Base-by-base conservation (phyloP, 768 basidiomycete species). In the Boletus patriciae region DNA sequence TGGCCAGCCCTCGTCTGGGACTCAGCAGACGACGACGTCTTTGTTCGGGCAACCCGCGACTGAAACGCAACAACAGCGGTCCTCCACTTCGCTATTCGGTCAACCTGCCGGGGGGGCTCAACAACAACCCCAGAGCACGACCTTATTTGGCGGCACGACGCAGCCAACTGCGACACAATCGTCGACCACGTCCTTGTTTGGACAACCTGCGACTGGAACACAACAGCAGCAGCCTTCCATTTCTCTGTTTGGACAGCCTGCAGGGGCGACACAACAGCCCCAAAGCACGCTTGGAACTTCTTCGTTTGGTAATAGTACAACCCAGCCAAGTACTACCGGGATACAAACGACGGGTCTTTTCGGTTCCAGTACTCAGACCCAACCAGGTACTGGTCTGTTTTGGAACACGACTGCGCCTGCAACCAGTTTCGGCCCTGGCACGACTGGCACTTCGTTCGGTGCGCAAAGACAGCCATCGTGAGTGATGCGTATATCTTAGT, bases 211-310 rank as follows among this genome's bases (percentile, higher is more conserved):
- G 13, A 40, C 64, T 13, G 65, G 61, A 38, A 73, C 50, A 29
- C 78, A 78, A 25, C 74, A 73, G 23, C 75, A 75, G 25, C 74
- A 74, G 48, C 58, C 62, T 13, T 50, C 65, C 13, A 58, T 64
- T 1, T 67, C 76, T 0, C 50, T 78, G 27, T 80, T 81, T 59
- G 74, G 79, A 3, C 74, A 75, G 48, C 61, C 68, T 31, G 58
- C 59, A 60, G 64, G 62, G 23, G 23, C 38, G 12, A 49, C 57
- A 18, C 68, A 68, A 52, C 70, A 67, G 29, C 58, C 65, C 11
- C 66, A 63, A 42, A 54, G 11, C 23, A 52, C 74, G 25, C 69
- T 73, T 47, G 76, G 76, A 31, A 62, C 62, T 16, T 59, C 72
- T 8, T 34, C 75, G 18, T 78, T 78, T 42, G 60, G 66, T 40